phyloP scores from a whole-genome alignment of 768 basidiomycete genomes.

The Suillus brevipes region DNA sequence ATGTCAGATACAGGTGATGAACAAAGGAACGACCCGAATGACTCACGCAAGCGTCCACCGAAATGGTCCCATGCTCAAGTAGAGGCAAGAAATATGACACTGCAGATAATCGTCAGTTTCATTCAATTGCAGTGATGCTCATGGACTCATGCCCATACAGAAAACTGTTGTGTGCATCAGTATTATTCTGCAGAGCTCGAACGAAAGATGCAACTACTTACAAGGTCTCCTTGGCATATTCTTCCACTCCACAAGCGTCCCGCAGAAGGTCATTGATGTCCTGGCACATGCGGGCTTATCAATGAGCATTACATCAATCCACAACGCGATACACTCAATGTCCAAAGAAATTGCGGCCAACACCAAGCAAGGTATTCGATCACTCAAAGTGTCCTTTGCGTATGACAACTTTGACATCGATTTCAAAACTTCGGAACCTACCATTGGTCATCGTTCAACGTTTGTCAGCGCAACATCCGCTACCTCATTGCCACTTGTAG shows the following conservation, averaged over 20 bases:
- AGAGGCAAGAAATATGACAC: background rate
- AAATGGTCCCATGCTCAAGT: background rate
- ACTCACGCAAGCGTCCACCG: background rate
- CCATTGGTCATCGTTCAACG: background rate
- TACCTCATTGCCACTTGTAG: background rate
- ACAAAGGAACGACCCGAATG: background rate
- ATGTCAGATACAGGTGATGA: background rate
- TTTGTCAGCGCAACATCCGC: background rate
- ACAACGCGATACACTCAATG: constrained; percentile 27
- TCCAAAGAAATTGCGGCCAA: constrained; percentile 22
- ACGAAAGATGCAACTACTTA: constrained; percentile 16
- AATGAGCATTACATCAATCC: constrained; percentile 27
- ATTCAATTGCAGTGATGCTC: background rate
- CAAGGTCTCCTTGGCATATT: constrained; percentile 18
- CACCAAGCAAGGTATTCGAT: constrained; percentile 25
- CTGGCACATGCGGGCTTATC: constrained; percentile 34
- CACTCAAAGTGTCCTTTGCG: constrained; percentile 29
- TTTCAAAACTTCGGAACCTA: constrained; percentile 29
- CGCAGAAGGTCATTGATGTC: constrained; percentile 31
- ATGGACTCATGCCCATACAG: constrained; percentile 5
- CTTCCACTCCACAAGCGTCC: constrained; percentile 27
- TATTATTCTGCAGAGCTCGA: constrained; percentile 34
- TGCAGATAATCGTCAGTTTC: background rate
- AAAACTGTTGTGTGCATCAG: constrained; percentile 16
- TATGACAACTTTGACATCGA: constrained; percentile 48